Evolutionary conservation across 1,284 basidiomycete species (phyloP), one percentile per base, ranked within the genome.

Genomic region (Naganishia sp.): DNA sequence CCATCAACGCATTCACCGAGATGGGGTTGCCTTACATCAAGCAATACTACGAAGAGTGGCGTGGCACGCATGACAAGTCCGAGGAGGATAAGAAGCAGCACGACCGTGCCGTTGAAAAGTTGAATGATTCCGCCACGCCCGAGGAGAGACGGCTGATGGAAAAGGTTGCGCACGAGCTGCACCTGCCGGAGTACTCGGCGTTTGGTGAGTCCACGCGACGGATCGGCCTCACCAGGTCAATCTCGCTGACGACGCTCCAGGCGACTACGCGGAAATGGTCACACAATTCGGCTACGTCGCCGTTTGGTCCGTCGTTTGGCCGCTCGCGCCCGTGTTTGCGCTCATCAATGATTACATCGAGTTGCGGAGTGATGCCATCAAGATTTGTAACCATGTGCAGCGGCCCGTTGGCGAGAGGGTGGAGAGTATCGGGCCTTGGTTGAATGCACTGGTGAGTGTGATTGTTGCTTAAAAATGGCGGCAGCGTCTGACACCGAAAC

Each of bases 271-370:
- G 73, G 94, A 98, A 82, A 96, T 98, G 93, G 90, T 92, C 31
- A 92, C 90, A 3, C 84, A 81, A 78, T 95, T 96, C 75, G 95
- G 95, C 1, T 94, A 94, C 76, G 87, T 97, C 32, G 86, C 87
- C 2, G 82, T 97, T 35, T 98, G 94, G 92, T 90, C 88, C 47
- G 88, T 91, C 35, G 91, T 95, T 66, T 99, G 94, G 95, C 93
- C 94, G 0, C 82, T 99, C 18, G 90, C 92, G 5, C 88, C 90
- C n/a, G 83, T 73, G 43, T 72, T 74, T 49, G 71, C 72, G 3
- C 67, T 77, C 32, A 66, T 76, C 65, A 79, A 96, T 82, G 95
- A 96, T 78, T 86, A 93, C 78, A 82, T 99, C 71, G 96, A 99
- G 80, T 80, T 94, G 9, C 87, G 94, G 32, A 90, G 89, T 1